Conservation (phyloP, 1,284 basidiomycete species). For the Takashimella koratensis region DNA sequence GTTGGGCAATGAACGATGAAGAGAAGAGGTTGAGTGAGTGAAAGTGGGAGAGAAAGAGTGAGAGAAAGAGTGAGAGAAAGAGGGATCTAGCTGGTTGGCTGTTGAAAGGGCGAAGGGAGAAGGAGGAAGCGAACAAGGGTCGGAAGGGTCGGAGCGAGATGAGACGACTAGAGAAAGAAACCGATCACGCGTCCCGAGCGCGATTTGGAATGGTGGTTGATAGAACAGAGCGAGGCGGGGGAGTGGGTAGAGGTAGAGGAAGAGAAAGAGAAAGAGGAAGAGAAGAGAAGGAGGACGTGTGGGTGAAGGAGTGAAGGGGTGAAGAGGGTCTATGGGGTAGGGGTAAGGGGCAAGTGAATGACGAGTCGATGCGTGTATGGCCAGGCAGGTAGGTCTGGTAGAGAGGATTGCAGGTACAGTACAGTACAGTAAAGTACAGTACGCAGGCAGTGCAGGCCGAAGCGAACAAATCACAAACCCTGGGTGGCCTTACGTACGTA, state of each 20-base stretch:
- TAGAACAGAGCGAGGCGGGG: not conserved
- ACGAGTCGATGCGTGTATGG: not conserved
- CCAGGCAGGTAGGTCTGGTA: no score
- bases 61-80: not conserved
- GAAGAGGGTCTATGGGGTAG: not conserved
- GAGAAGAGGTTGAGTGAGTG: no score
- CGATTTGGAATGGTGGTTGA: not conserved
- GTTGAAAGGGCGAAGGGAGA: not conserved
- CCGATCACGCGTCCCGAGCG: not conserved
- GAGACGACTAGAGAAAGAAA: slow-evolving; percentile 4
- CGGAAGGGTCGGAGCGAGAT: slow-evolving; percentile 5
- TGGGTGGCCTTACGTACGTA: no score
- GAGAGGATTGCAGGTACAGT: no score
- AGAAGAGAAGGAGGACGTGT: slow-evolving; percentile 7
- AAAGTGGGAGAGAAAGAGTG: not conserved
- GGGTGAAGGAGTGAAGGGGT: slow-evolving; percentile 1
- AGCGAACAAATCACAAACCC: no score
- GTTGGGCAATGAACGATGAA: not conserved
- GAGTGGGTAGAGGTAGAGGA: not conserved
- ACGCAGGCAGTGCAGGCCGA: no score
- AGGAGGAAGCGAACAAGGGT: slow-evolving; percentile 5
- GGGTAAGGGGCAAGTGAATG: not conserved
- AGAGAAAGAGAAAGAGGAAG: slow-evolving; percentile 5
- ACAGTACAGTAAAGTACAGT: no score
- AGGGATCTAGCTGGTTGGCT: not conserved